A percentile compares a stretch with the other conserved stretches of the same genome.
phyloP scores from a whole-genome alignment of 495 filamentous ascomycete genomes.

The Massariosphaeria phaeospora region DNA sequence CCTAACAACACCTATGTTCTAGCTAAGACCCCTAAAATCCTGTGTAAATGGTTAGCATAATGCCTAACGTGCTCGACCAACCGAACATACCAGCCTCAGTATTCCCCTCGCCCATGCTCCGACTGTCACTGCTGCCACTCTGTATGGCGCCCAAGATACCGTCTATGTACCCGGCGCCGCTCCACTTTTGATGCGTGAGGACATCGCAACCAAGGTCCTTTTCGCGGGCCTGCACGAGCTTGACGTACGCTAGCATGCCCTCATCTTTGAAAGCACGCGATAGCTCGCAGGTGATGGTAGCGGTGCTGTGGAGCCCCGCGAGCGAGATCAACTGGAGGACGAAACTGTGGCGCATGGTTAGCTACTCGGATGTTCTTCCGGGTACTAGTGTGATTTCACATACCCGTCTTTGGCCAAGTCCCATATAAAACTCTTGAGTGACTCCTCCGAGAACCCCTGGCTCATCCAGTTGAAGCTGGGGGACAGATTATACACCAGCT shows the following conservation, averaged over 20 bases:
- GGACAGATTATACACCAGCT: conserved; percentile 90
- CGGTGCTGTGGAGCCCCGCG: conserved; percentile 84
- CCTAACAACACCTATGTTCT: not conserved
- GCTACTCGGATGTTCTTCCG: not conserved
- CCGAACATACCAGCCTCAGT: conserved; percentile 44
- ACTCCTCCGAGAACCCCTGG: conserved; percentile 77
- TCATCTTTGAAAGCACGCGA: conserved; percentile 77
- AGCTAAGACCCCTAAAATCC: not conserved
- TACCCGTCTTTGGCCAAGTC: conserved; percentile 84
- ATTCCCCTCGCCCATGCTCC: conserved; percentile 48
- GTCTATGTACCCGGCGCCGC: conserved; percentile 86
- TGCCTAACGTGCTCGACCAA: too few species aligned
- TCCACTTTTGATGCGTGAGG: conserved; percentile 97
- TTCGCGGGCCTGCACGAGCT: conserved; percentile 79
- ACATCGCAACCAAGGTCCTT: conserved; percentile 93
- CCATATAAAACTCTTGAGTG: conserved; percentile 87
- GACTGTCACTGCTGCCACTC: conserved; percentile 62
- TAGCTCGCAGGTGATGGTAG: conserved; percentile 80
- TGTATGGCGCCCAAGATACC: conserved; percentile 88
- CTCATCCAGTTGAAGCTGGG: conserved; percentile 98
- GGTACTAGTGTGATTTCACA: conserved; percentile 5
- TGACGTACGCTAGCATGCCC: conserved; percentile 94
- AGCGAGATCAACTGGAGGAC: conserved; percentile 89
- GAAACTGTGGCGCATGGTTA: conserved; percentile 50
- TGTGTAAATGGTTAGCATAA: not conserved